phyloP scores from a whole-genome alignment of 305 asterid species.

The Rubia peregrina region DNA sequence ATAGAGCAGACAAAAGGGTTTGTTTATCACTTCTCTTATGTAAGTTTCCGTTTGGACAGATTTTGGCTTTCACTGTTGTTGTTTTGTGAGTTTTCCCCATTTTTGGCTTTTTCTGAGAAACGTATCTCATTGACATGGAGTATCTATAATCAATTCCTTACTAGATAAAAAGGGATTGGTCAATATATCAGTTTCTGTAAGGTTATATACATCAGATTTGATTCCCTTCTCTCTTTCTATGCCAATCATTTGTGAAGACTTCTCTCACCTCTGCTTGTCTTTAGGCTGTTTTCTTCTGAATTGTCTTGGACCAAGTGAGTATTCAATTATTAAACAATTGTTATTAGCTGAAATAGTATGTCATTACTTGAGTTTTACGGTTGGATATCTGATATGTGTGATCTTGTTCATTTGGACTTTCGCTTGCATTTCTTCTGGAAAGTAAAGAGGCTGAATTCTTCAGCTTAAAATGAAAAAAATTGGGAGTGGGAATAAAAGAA shows the following conservation, averaged over 20 bases:
- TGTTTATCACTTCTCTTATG: constrained; percentile 9
- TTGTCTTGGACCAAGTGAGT: no score
- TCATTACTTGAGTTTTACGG: not conserved
- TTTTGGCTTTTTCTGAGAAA: constrained; percentile 9
- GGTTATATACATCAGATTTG: not conserved
- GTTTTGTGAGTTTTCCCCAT: not conserved
- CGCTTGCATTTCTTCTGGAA: not conserved
- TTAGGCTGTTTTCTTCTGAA: not conserved
- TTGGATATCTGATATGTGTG: not conserved
- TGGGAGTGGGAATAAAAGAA: not conserved
- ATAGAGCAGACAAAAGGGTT: constrained; percentile 6
- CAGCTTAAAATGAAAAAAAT: constrained; percentile 5
- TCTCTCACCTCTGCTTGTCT: not conserved
- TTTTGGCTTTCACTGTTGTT: constrained; percentile 5
- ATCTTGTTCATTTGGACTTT: not conserved
- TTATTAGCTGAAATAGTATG: not conserved
- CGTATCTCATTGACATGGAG: not conserved
- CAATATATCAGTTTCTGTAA: not conserved
- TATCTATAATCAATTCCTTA: not conserved
- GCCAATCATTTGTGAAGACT: constrained; percentile 2
- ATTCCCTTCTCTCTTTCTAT: not conserved
- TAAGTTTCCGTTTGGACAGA: constrained; percentile 10
- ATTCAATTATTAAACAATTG: not conserved
- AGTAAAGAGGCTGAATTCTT: not conserved
- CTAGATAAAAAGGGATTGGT: not conserved